Evolutionary conservation across 1,139 yeast species (phyloP).

Genomic region (Saccharomyces hybrid): DNA sequence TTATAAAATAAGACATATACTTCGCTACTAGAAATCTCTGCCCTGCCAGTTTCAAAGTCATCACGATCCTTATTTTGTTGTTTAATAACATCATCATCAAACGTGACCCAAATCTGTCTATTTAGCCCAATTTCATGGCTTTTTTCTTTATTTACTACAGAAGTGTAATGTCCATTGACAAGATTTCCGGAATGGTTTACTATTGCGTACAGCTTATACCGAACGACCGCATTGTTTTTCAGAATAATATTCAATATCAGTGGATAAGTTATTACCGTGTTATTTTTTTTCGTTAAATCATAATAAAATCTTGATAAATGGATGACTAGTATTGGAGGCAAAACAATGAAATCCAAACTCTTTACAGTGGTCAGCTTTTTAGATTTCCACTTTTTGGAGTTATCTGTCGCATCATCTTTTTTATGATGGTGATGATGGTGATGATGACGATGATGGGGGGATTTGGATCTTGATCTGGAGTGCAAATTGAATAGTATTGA

Average conservation of each 20-base stretch:
- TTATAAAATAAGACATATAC: slow-evolving; percentile 65
- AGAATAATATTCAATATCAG: slow-evolving; percentile 40
- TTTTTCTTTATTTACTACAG: slow-evolving; percentile 46
- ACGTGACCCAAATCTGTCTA: slow-evolving; percentile 50
- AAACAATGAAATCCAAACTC: slow-evolving; percentile 47
- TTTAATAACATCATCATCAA: slow-evolving; percentile 57
- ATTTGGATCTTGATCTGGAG: neutral
- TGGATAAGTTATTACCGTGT: slow-evolving; percentile 47
- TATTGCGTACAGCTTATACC: slow-evolving; percentile 49
- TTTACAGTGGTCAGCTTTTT: slow-evolving; percentile 39
- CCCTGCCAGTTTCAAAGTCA: slow-evolving; percentile 33
- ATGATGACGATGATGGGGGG: neutral
- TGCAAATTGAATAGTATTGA: neutral
- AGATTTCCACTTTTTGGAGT: slow-evolving; percentile 14
- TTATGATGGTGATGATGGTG: neutral
- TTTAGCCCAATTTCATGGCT: slow-evolving; percentile 25
- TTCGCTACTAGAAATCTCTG: slow-evolving; percentile 44
- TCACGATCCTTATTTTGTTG: slow-evolving; percentile 39
- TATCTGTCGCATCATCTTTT: neutral
- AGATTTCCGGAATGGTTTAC: slow-evolving; percentile 61
- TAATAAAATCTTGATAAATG: slow-evolving; percentile 54
- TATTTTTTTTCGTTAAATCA: slow-evolving; percentile 47
- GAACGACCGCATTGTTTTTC: slow-evolving; percentile 35
- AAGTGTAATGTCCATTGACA: slow-evolving; percentile 64
- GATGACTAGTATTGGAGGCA: slow-evolving; percentile 55